Evolutionary conservation across 768 basidiomycete species (phyloP).

Genomic region (Candolleomyces eurysporus): DNA sequence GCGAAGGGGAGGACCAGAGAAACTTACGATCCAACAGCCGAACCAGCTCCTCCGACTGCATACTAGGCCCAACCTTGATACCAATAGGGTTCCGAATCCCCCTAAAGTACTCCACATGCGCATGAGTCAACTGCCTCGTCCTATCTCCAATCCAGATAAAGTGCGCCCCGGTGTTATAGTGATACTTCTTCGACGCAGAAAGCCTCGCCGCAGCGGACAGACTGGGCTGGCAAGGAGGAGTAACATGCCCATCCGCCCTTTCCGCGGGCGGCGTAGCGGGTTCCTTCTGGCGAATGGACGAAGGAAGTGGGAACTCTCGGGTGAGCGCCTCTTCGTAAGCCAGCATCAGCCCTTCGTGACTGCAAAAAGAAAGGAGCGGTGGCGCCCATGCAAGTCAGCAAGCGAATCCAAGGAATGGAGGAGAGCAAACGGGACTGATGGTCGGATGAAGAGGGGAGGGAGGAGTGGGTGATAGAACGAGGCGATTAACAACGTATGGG

Average conservation of each 20-base stretch:
- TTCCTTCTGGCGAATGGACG: conserved; percentile 16
- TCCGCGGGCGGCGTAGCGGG: background rate
- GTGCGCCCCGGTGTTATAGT: conserved; percentile 91
- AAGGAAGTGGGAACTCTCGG: conserved; percentile 52
- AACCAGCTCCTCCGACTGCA: conserved; percentile 76
- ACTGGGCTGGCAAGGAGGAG: background rate
- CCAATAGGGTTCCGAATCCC: conserved; percentile 94
- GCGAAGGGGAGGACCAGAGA: background rate
- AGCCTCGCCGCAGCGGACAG: conserved; percentile 3
- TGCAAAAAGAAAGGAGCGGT: conserved; percentile 31
- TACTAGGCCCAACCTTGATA: conserved; percentile 91
- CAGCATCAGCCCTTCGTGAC: conserved; percentile 92
- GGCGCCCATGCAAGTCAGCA: conserved; percentile 1
- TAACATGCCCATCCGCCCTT: background rate
- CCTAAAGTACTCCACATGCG: conserved; percentile 94
- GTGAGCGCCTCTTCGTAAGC: conserved; percentile 93
- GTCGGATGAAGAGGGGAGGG: background rate
- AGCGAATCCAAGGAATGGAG: background rate
- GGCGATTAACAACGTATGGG: no score
- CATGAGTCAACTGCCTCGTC: conserved; percentile 87
- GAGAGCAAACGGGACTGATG: no score
- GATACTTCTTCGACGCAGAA: conserved; percentile 31
- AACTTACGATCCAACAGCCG: conserved; percentile 70
- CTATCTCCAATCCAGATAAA: conserved; percentile 98
- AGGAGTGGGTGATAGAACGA: background rate